Evolutionary conservation across 176 grass and related monocot species (phyloP), one percentile per base, ranked within the genome.

Genomic region (Cenchrus fungigraminus): DNA sequence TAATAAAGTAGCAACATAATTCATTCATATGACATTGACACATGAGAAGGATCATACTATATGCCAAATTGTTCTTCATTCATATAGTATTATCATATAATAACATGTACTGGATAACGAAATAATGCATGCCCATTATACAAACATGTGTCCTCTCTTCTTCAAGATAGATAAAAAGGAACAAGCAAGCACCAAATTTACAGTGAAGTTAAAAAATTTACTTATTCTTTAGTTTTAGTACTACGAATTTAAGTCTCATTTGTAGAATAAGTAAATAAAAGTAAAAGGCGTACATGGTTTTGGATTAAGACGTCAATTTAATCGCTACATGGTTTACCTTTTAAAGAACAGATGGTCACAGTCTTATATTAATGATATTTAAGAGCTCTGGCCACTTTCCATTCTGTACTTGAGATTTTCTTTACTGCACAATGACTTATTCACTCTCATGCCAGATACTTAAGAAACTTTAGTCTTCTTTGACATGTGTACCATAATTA

Each of bases 371-470:
- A 77, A 83, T 28, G 8, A 3, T 12, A 19, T 43, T 12, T 62
- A 68, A 16, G 22, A 81, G 56, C 56, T 71, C 54, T 2, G 37
- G 37, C 37, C 17, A 81, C 1, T 61, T 90, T 31, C 11, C 1
- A 22, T 74, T 71, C 60, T 80, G 44, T 70, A 80, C 42, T 19
- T 57, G 43, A 78, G 31, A 4, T 43, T 68, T 74, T 82, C n/a
- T 78, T 87, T 78, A 68, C 54, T 87, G 58, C 55, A 25, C 43
- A 31, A 59, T 28, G 75, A 77, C 75, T 66, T 19, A 22, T 68
- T 90, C 73, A 58, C 65, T 87, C 59, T 87, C 85, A 74, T 69
- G 77, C 60, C 59, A 83, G 69, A 70, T 89, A 75, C 13, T 61
- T 85, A 76, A 68, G 71, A 9, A 63, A 43, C 67, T 85, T 65